These are phyloP conservation scores for Serpula lacrymans DNA, from an alignment of 768 basidiomycete genomes.

Conservation along the genomic window DNA sequence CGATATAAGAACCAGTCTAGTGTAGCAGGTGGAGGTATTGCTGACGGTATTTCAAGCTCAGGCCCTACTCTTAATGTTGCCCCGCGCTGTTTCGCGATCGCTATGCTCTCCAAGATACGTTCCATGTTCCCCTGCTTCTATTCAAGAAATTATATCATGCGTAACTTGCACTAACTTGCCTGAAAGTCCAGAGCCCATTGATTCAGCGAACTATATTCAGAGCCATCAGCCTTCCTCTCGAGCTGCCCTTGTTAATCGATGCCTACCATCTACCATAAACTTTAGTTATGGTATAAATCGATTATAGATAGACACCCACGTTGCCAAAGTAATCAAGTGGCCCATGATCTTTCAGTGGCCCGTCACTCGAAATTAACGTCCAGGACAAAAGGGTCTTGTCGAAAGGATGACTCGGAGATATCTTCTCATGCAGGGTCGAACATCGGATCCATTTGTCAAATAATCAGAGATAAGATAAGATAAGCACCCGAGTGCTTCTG, in stretches of 20 bases:
- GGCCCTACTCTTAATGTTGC: constrained; percentile 93
- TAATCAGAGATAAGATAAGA: too few species aligned
- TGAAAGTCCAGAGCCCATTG: constrained; percentile 98
- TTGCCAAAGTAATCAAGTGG: constrained; percentile 84
- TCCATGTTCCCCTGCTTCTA: constrained; percentile 82
- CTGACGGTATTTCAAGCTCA: constrained; percentile 92
- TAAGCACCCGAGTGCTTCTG: too few species aligned
- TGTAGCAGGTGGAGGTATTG: constrained; percentile 12
- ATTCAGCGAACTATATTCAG: constrained; percentile 70
- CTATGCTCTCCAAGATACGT: constrained; percentile 85
- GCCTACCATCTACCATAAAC: constrained; percentile 20
- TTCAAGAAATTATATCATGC: not conserved
- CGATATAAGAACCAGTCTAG: not conserved
- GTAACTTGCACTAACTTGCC: constrained; percentile 35
- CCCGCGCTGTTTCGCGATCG: constrained; percentile 82
- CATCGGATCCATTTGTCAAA: too few species aligned
- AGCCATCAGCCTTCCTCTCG: not conserved
- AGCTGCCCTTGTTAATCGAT: not conserved
- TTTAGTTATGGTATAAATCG: constrained; percentile 1
- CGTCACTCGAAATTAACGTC: too few species aligned
- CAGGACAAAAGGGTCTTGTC: too few species aligned
- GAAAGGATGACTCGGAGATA: too few species aligned
- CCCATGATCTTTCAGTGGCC: constrained; percentile 71
- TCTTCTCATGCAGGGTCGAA: too few species aligned
- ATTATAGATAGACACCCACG: constrained; percentile 45